Conservation (phyloP, 1,139 yeast species). For the Pichia terricola region DNA sequence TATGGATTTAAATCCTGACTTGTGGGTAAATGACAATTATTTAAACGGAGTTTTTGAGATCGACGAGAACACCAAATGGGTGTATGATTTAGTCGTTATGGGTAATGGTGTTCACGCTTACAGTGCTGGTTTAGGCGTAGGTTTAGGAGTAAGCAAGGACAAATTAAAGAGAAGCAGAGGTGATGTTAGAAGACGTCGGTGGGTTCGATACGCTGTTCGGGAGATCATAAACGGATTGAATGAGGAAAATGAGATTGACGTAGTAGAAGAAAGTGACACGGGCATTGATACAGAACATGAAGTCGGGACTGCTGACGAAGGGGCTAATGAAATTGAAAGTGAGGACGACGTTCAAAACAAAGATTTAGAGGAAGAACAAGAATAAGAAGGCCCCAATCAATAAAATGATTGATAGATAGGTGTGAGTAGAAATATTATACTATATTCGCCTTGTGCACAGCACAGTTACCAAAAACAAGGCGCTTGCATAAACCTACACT, state of each 20-base stretch:
- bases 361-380: background rate
- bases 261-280: background rate
- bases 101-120: slow-evolving; percentile 11
- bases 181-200: slow-evolving; percentile 24
- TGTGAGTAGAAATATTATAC: too few species aligned
- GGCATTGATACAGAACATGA: background rate
- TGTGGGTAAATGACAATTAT: slow-evolving; percentile 46
- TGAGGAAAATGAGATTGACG: background rate
- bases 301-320: slow-evolving; percentile 2
- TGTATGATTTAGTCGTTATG: slow-evolving; percentile 40
- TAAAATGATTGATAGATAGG: too few species aligned
- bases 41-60: slow-evolving; percentile 45
- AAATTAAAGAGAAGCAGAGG: slow-evolving; percentile 18
- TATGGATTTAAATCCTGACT: slow-evolving; percentile 46
- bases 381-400: background rate
- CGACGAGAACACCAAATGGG: slow-evolving; percentile 72
- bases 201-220: slow-evolving; percentile 24
- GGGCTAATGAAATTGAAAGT: slow-evolving; percentile 9
- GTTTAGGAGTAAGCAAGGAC: slow-evolving; percentile 10
- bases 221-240: slow-evolving; percentile 12
- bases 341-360: background rate
- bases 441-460: too few species aligned
- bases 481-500: too few species aligned
- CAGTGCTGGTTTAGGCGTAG: slow-evolving; percentile 14
- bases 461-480: too few species aligned